Percentiles rank a stretch among this genome's conserved stretches.
These are phyloP conservation scores for Ulvella scutata DNA, from an alignment of 139 green algal genomes.

Conservation along the genomic window DNA sequence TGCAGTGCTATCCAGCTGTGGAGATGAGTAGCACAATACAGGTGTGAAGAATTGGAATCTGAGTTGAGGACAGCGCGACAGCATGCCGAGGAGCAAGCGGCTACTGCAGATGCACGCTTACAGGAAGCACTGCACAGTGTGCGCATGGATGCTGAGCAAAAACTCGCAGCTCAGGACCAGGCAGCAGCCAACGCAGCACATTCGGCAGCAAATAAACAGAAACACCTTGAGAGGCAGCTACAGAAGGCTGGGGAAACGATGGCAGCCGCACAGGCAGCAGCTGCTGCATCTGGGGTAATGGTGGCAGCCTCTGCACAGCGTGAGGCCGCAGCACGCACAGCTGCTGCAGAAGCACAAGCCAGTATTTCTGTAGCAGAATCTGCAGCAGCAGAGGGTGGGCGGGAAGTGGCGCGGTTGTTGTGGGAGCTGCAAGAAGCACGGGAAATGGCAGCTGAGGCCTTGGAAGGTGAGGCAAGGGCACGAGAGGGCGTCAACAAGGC, in stretches of 20 bases:
- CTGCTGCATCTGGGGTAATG: not conserved
- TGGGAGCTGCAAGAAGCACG: not conserved
- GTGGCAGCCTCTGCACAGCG: not conserved
- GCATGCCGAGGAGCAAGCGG: not conserved
- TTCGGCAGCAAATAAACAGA: not conserved
- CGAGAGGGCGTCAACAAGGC: too few relatives aligned
- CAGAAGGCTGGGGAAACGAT: too few relatives aligned
- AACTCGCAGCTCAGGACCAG: not conserved
- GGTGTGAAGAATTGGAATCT: not conserved
- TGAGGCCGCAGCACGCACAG: not conserved
- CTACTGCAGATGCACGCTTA: not conserved
- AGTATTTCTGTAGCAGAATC: not conserved
- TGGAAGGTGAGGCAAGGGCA: not conserved
- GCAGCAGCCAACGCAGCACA: not conserved
- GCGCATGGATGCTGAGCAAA: not conserved
- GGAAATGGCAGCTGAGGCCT: not conserved
- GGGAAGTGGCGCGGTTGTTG: not conserved
- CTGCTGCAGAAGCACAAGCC: not conserved
- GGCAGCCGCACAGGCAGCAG: not conserved
- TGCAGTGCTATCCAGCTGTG: not conserved
- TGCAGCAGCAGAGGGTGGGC: not conserved
- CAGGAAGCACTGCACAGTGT: not conserved
- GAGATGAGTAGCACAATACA: not conserved
- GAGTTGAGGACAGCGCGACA: not conserved
- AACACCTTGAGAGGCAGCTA: too few relatives aligned